These are phyloP conservation scores for Elongisporangium undulatum DNA, from an alignment of 352 stramenopile genomes.

Conservation along the genomic window DNA sequence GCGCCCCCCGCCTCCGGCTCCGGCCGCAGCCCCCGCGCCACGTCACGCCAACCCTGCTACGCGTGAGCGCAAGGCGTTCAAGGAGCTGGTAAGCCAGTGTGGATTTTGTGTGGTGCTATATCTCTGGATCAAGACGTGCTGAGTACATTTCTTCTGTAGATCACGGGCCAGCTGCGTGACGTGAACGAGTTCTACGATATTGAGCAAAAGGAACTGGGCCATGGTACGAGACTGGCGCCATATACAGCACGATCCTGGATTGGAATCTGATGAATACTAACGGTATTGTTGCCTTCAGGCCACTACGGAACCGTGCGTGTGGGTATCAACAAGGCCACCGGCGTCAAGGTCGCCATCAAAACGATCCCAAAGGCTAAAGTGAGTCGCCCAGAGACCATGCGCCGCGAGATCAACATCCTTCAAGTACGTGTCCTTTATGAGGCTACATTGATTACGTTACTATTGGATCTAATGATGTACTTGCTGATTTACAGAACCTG, in stretches of 20 bases:
- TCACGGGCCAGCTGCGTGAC: constrained; percentile 77
- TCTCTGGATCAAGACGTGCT: not conserved
- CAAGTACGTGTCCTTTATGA: constrained; percentile 29
- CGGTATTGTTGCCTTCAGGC: constrained; percentile 23
- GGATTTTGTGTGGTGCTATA: not conserved
- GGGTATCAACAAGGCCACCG: constrained; percentile 91
- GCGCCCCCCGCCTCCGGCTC: constrained; percentile 8
- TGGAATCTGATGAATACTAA: not conserved
- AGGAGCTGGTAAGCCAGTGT: constrained; percentile 56
- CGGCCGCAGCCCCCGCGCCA: constrained; percentile 12
- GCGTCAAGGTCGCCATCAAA: constrained; percentile 97
- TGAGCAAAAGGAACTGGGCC: constrained; percentile 85
- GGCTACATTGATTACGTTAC: not conserved
- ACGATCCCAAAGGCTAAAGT: constrained; percentile 98
- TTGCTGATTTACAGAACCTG: constrained; percentile 38
- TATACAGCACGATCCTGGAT: not conserved
- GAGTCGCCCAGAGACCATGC: constrained; percentile 93
- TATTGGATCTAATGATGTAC: not conserved
- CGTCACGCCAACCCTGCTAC: constrained; percentile 31
- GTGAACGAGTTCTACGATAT: constrained; percentile 87
- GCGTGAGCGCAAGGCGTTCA: constrained; percentile 56
- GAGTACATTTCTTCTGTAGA: constrained; percentile 29
- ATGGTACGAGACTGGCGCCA: constrained; percentile 20
- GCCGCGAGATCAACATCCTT: constrained; percentile 90
- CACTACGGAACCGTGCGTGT: constrained; percentile 98